A percentile compares a stretch with the other conserved stretches of the same genome.
These are phyloP conservation scores for Sugiyamaella mastotermitis DNA, from an alignment of 805 yeast genomes.

Conservation along the genomic window DNA sequence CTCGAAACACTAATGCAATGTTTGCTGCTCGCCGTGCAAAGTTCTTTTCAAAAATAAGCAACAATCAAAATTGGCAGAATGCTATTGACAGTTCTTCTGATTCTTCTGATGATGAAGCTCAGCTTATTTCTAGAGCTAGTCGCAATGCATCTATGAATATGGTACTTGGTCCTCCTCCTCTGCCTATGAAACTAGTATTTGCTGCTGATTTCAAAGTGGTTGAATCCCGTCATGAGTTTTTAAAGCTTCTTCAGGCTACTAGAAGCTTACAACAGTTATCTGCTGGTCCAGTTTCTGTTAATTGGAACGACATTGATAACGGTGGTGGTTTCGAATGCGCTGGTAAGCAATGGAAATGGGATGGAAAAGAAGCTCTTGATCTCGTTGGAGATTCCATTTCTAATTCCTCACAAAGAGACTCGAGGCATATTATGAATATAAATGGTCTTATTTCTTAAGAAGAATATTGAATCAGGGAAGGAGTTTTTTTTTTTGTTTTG, in stretches of 20 bases:
- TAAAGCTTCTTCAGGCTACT: constrained; percentile 37
- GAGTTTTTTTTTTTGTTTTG: too few relatives aligned
- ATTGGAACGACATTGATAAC: constrained; percentile 15
- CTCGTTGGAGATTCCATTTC: background rate
- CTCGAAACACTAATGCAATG: too few relatives aligned
- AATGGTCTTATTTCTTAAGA: constrained; percentile 14
- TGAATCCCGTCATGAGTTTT: constrained; percentile 30
- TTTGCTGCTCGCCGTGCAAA: too few relatives aligned
- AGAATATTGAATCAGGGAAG: too few relatives aligned
- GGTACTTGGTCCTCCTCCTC: constrained; percentile 31
- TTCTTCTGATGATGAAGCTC: background rate
- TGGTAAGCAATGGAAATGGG: constrained; percentile 36
- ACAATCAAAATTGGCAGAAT: constrained; percentile 6
- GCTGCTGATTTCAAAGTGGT: constrained; percentile 18
- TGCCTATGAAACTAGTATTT: constrained; percentile 27
- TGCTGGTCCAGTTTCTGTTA: constrained; percentile 23
- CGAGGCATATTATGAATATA: constrained; percentile 16
- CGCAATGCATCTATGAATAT: too few relatives aligned
- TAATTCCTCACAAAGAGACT: constrained; percentile 1
- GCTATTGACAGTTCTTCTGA: constrained; percentile 2
- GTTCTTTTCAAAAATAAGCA: too few relatives aligned
- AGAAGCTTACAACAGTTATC: constrained; percentile 36
- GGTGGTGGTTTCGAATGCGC: constrained; percentile 35
- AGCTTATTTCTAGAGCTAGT: too few relatives aligned
- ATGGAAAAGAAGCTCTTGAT: constrained; percentile 27